phyloP scores from a whole-genome alignment of 768 basidiomycete genomes.

The Mrakia gelida region DNA sequence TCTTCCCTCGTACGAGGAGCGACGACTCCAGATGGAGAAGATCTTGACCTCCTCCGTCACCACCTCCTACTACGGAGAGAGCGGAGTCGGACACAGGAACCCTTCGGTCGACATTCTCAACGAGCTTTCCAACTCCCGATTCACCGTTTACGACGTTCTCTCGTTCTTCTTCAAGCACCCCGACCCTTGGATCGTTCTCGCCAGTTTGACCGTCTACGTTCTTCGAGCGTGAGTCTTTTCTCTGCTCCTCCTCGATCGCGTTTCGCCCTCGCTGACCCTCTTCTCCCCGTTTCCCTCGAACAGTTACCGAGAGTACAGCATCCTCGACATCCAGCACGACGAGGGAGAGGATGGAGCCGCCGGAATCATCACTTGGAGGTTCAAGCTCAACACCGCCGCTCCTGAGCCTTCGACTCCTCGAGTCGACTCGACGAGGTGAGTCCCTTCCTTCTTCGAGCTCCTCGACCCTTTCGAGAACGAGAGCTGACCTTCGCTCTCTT shows the following conservation, averaged over 20 bases:
- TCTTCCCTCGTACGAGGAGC: slow-evolving; percentile 95
- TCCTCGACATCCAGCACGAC: slow-evolving; percentile 85
- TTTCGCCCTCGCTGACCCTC: slow-evolving; percentile 49
- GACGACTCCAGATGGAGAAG: slow-evolving; percentile 86
- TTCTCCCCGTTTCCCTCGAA: slow-evolving; percentile 39
- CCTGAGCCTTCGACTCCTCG: slow-evolving; percentile 52
- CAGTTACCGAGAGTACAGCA: slow-evolving; percentile 78
- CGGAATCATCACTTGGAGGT: slow-evolving; percentile 85
- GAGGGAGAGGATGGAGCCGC: slow-evolving; percentile 82
- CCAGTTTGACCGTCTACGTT: slow-evolving; percentile 48
- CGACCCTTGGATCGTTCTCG: slow-evolving; percentile 77
- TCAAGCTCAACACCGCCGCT: slow-evolving; percentile 75
- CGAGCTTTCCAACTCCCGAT: slow-evolving; percentile 92
- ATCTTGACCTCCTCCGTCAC: slow-evolving; percentile 84
- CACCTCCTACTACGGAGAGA: slow-evolving; percentile 84
- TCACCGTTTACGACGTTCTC: slow-evolving; percentile 94
- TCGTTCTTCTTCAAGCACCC: slow-evolving; percentile 88
- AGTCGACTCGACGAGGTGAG: slow-evolving; percentile 43
- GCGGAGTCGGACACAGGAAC: slow-evolving; percentile 57
- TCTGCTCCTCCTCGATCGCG: not conserved
- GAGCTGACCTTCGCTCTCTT: too few species aligned
- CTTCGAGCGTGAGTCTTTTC: slow-evolving; percentile 3
- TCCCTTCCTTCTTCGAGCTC: too few species aligned
- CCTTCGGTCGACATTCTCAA: slow-evolving; percentile 81
- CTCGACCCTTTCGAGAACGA: too few species aligned